Evolutionary conservation across 1,284 basidiomycete genomes (phyloP).

Genomic region (Fomitopsis schrenkii): DNA sequence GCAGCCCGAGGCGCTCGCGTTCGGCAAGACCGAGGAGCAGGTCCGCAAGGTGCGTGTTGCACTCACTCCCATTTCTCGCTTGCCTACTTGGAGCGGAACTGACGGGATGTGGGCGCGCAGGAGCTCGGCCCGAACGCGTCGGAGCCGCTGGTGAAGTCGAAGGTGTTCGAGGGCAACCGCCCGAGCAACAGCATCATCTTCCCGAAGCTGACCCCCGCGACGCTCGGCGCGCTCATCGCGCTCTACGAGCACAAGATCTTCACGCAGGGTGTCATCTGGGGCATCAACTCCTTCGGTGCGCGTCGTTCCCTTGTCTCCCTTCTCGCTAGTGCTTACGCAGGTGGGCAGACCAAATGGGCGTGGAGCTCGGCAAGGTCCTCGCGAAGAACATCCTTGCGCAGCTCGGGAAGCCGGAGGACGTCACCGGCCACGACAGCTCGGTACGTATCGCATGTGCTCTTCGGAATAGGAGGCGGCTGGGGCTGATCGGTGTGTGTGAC

Average conservation of each 20-base stretch:
- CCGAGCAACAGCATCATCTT: slow-evolving; percentile 98
- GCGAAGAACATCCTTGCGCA: slow-evolving; percentile 94
- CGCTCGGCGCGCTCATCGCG: slow-evolving; percentile 85
- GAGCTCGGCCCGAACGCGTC: slow-evolving; percentile 80
- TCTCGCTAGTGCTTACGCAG: not conserved
- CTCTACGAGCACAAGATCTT: slow-evolving; percentile 99
- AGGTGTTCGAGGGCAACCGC: slow-evolving; percentile 97
- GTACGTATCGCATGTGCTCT: slow-evolving; percentile 37
- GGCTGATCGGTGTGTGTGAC: slow-evolving; percentile 2
- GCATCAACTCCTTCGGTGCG: slow-evolving; percentile 94
- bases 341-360: slow-evolving; percentile 82
- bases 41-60: slow-evolving; percentile 46
- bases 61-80: not conserved
- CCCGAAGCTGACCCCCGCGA: slow-evolving; percentile 87
- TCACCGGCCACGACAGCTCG: slow-evolving; percentile 89
- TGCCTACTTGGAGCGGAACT: not conserved
- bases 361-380: slow-evolving; percentile 94
- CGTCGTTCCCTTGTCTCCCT: not conserved
- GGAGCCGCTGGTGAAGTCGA: slow-evolving; percentile 89
- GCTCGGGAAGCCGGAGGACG: slow-evolving; percentile 78
- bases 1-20: slow-evolving; percentile 95
- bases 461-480: not conserved
- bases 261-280: slow-evolving; percentile 95
- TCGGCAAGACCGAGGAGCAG: slow-evolving; percentile 93
- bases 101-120: slow-evolving; percentile 23